Conservation (phyloP, 257 asterid species). For the Petunia axillaris region DNA sequence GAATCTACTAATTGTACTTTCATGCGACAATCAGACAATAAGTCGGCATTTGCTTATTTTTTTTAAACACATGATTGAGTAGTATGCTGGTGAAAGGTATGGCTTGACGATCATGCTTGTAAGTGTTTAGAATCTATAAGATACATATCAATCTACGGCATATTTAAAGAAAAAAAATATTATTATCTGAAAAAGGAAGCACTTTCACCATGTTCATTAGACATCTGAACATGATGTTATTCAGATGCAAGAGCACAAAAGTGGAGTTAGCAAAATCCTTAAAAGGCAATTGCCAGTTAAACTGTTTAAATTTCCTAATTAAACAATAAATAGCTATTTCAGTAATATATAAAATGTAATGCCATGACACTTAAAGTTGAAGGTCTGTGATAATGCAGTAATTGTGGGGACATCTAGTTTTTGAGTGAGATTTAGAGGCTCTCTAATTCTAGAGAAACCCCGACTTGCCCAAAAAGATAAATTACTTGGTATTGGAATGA, state of each 20-base stretch:
- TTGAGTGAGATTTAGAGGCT: slow-evolving; percentile 11
- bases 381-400: slow-evolving; percentile 2
- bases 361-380: neutral
- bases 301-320: neutral
- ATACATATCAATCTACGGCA: neutral
- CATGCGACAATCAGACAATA: slow-evolving; percentile 13
- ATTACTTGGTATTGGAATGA: slow-evolving; percentile 13
- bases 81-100: neutral
- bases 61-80: neutral
- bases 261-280: slow-evolving; percentile 1
- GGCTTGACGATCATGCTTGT: neutral
- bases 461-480: neutral
- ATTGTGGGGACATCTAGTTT: neutral
- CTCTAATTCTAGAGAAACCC: slow-evolving; percentile 5
- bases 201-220: no score
- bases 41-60: neutral
- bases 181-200: neutral
- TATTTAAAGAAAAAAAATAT: neutral
- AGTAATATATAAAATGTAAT: neutral
- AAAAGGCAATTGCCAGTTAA: neutral
- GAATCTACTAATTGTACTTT: neutral
- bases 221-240: neutral
- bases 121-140: neutral
- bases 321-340: neutral
- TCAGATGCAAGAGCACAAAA: slow-evolving; percentile 20